Base-by-base conservation (phyloP, 345 rosid species). In the Anacardium occidentale region DNA sequence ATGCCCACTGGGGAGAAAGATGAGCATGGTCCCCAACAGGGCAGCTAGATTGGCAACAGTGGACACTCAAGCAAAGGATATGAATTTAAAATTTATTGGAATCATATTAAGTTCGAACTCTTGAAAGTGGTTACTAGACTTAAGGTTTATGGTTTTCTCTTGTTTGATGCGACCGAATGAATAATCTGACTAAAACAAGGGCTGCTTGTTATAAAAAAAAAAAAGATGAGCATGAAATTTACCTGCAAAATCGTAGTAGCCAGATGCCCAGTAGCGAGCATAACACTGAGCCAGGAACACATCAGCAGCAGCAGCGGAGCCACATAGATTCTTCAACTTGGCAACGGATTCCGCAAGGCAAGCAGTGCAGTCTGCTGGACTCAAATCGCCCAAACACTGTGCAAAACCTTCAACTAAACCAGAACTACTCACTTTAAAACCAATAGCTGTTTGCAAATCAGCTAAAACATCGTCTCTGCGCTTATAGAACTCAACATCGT, bases 251-350 rank as follows among this genome's bases (percentile, higher is more conserved):
- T 88, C 89, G 42, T 87, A 90, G 79, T 88, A 87, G 71, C 96
- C 98, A 15, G 94, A 88, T 2, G 91, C 93, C 97, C 97, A 94
- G 78, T 92, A 94, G 7, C 86, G 86, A 58, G 91, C 95, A 73
- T 85, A 91, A 54, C 98, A 94, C 82, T 92, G 94, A 26, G 83
- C 92, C 76, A 88, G 81, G 85, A 78, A 94, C 59, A 91, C 92
- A 55, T 89, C 97, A 3, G 89, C 95, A 0, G 98, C 93, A 0
- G 88, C 91, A 20, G 98, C 93, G 0, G 97, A 86, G 58, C 96
- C 98, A 47, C 97, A 91, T 25, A 86, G 72, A 62, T 64, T 86
- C 86, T 89, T 94, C 71, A 89, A 51, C 71, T 84, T 79, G 24
- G 80, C 87, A 54, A 87, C 93, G 13, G 88, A 87, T 10, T 85